Conservation (phyloP, 805 yeast species). For the Pichia exigua region DNA sequence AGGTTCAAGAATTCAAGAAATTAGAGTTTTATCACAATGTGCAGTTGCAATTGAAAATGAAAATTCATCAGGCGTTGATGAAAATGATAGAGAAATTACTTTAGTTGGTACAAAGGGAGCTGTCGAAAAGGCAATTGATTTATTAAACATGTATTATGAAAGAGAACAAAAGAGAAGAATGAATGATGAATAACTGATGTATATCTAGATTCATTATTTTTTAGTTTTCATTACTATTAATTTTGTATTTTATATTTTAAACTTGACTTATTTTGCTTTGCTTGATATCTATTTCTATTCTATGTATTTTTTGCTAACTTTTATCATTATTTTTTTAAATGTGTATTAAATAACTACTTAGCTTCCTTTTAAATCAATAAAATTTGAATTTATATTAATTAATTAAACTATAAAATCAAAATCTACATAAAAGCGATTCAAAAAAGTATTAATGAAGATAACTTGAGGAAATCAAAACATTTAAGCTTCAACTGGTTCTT, state of each 20-base stretch:
- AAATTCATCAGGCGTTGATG: constrained; percentile 34
- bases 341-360: too few relatives aligned
- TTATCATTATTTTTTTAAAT: too few relatives aligned
- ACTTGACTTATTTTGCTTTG: constrained; percentile 1
- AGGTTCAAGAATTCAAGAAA: constrained; percentile 81
- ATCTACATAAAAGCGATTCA: neutral
- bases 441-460: neutral
- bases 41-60: constrained; percentile 67
- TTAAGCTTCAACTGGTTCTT: constrained; percentile 29
- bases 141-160: constrained; percentile 50
- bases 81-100: constrained; percentile 61
- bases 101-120: constrained; percentile 52
- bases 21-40: constrained; percentile 72
- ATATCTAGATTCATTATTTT: neutral
- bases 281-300: neutral
- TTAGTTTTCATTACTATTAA: neutral
- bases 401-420: neutral
- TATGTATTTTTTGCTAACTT: neutral
- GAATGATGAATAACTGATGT: constrained; percentile 6
- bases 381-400: neutral
- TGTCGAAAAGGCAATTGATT: constrained; percentile 49
- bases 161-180: constrained; percentile 38
- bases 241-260: neutral
- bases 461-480: neutral
- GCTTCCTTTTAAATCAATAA: neutral